Percentiles rank a stretch among this genome's conserved stretches.
Conservation (phyloP, 495 filamentous ascomycete genomes). For the Pyronema omphalodes region DNA sequence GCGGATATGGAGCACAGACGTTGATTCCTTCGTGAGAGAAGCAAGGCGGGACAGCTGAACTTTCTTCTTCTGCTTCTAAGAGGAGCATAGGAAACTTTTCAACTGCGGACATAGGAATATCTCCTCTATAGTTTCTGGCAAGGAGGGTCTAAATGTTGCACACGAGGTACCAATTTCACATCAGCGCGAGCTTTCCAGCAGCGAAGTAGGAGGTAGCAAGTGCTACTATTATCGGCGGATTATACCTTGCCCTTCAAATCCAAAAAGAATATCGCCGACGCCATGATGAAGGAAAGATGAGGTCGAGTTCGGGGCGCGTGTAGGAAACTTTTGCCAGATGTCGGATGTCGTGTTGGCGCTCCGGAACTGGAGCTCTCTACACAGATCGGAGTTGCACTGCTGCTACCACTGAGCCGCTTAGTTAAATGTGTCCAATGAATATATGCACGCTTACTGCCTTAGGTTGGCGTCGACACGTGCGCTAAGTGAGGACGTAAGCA, state of each 20-base stretch:
- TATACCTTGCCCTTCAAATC: constrained; percentile 98
- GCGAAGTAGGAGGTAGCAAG: not conserved
- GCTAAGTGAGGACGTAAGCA: too few relatives aligned
- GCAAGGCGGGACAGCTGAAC: constrained; percentile 89
- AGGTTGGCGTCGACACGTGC: too few relatives aligned
- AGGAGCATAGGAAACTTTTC: constrained; percentile 96
- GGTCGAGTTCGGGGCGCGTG: too few relatives aligned
- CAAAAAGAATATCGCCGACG: constrained; percentile 95
- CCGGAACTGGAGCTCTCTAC: too few relatives aligned
- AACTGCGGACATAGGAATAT: constrained; percentile 98
- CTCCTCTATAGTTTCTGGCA: constrained; percentile 94
- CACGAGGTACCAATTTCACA: not conserved
- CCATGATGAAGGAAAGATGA: constrained; percentile 40
- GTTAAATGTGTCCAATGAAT: too few relatives aligned
- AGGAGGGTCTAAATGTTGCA: constrained; percentile 60
- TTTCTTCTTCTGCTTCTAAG: constrained; percentile 98
- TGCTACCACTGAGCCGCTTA: too few relatives aligned
- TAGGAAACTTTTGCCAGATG: too few relatives aligned
- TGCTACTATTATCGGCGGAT: not conserved
- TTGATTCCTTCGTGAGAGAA: constrained; percentile 99
- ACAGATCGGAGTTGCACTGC: too few relatives aligned
- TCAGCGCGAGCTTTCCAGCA: not conserved
- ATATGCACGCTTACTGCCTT: too few relatives aligned
- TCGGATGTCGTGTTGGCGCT: too few relatives aligned
- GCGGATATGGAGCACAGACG: constrained; percentile 33